Evolutionary conservation across 768 basidiomycete genomes (phyloP), one percentile per base, ranked within the genome.

Genomic region (Tubosaeta sp.): DNA sequence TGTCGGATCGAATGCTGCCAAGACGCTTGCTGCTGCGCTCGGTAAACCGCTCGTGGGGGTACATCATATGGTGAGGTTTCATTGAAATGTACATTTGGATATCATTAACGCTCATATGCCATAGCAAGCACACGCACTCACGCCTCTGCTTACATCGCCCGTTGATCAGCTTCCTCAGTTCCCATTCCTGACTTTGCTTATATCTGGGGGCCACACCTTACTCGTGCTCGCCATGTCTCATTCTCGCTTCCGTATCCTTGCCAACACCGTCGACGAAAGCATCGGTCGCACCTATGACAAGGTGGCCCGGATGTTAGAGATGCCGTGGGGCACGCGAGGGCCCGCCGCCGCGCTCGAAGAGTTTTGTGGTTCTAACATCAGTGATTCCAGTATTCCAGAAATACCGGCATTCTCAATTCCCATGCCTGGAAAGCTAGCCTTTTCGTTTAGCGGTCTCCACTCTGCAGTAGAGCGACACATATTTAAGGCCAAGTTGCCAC

Each of bases 171-270:
- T 74, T 62, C 70, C 92, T 66, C 48, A 60, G 22, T 97, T 88
- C 65, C 95, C 95, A 0, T 97, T 95, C 73, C 77, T 98, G 33
- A 86, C 88, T 0, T 75, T 97, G 12, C 78, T 98, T 16, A 76
- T 95, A 44, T 95, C 93, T 0, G 95, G 95, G n/a, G 95, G 95
- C 3, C 95, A 98, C 66, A 94, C 95, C 0, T 75, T 97, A 35
- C 77, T 98, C 34, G 76, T 97, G 1, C 82, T 95, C 11, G 90
- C 85, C 1, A 74, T 65, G 0, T 83, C 85, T 2, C 65, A 68
- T 26, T 73, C 71, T 6, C 69, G 74, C 0, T 97, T 90, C 66
- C 74, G 75, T 53, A 80, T 88, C 35, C 72, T 97, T 27, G 86
- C 88, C 1, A 85, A 84, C 14, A 90, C 88, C 0, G 69, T 73